A percentile compares a stretch with the other conserved stretches of the same genome.
phyloP scores from a whole-genome alignment of 1,284 basidiomycete genomes.

The Microbotryum silenes-acaulis region DNA sequence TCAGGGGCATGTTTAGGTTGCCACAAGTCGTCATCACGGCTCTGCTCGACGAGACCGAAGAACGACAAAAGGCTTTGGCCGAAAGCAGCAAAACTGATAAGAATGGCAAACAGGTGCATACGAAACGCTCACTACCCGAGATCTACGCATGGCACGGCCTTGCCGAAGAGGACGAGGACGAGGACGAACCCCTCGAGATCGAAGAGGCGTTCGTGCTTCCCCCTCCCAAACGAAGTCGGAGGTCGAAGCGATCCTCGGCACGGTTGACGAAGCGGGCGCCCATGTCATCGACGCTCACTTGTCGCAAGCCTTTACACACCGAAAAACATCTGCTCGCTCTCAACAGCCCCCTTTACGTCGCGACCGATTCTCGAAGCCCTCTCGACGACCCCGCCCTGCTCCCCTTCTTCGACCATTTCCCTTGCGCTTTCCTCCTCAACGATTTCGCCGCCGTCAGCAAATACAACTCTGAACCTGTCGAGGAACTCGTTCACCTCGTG shows the following conservation, averaged over 20 bases:
- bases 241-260: not conserved
- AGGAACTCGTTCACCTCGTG: not conserved
- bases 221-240: not conserved
- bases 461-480: not conserved
- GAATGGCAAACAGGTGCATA: too few species aligned
- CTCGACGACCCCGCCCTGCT: conserved; percentile 13
- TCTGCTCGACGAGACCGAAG: conserved; percentile 5
- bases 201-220: not conserved
- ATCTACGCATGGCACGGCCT: not conserved
- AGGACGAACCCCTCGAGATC: not conserved
- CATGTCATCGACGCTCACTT: conserved; percentile 3
- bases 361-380: conserved; percentile 29
- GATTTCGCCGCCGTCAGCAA: conserved; percentile 11
- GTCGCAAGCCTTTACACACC: conserved; percentile 20
- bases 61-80: not conserved
- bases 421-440: conserved; percentile 22
- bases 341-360: conserved; percentile 32
- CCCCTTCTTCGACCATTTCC: conserved; percentile 24
- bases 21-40: not conserved
- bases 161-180: not conserved
- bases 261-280: not conserved
- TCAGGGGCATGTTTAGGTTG: conserved; percentile 11
- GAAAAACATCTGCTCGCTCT: conserved; percentile 10
- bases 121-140: not conserved
- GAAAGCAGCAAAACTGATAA: not conserved